Evolutionary conservation across 257 asterid species (phyloP), one percentile per base, ranked within the genome.

Genomic region (Plantago elongata): DNA sequence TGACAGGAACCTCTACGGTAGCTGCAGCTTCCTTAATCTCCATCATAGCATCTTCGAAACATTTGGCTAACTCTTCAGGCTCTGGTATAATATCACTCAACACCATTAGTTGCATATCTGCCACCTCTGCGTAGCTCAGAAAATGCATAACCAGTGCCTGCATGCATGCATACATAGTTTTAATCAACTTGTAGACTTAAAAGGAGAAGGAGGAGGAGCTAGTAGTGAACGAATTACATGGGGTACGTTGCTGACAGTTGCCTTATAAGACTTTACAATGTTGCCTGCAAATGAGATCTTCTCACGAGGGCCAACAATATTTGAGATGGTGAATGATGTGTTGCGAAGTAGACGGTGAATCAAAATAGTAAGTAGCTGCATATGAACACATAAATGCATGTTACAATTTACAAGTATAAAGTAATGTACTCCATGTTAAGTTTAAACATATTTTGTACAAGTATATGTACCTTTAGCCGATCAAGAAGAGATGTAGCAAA

Each of bases 101-200:
- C 51, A 79, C 95, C 78, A 75, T 68, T n/a, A 89, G 82, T 52
- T 82, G 93, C 84, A 89, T 64, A 9, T 83, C 95, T 13, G 89
- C 90, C 46, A 51, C 58, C 14, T 88, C 93, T 37, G 82, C 90
- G 43, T 84, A 88, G 61, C 95, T 88, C 79, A 88, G 46, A 95
- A 85, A 83, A 47, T 85, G 89, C 90, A 88, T 76, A 13, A 82
- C 83, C 29, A 85, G 60, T 9, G 90, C 93, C 95, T 88, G 81
- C 70, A 34, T 34, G 4, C 70, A 34, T 34, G 4, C 40, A 34
- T 34, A 34, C 40, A 3, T 34, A 4, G 5, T 34, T 34, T 34
- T 34, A 6, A 34, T 34, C 40, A 34, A 34, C 40, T 34, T 4
- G 40, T 34, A 34, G 40, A 34, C 8, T 34, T 34, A 34, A 34